Conservation (phyloP, 1,284 basidiomycete genomes). For the Cystobasidium slooffiae region DNA sequence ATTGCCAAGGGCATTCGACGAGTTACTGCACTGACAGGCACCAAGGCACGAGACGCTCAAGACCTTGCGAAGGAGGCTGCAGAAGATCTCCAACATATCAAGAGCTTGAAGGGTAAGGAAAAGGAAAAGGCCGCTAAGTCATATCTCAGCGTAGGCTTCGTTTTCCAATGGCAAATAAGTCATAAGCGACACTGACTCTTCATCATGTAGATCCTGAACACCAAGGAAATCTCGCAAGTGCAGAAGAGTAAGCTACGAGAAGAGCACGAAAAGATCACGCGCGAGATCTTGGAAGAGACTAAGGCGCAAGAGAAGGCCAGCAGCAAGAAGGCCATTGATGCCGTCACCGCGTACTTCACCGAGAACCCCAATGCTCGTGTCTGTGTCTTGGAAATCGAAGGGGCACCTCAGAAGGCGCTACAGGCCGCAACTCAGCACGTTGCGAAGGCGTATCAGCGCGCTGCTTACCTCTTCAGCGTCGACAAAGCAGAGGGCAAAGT, state of each 20-base stretch:
- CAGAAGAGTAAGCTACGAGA: slow-evolving; percentile 82
- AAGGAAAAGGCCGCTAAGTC: slow-evolving; percentile 85
- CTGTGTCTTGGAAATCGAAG: slow-evolving; percentile 40
- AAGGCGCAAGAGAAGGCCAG: slow-evolving; percentile 80
- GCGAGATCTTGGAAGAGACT: slow-evolving; percentile 80
- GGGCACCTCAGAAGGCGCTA: slow-evolving; percentile 32
- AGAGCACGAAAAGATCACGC: slow-evolving; percentile 70
- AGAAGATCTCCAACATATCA: slow-evolving; percentile 69
- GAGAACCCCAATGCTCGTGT: slow-evolving; percentile 45
- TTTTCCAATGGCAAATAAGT: background rate
- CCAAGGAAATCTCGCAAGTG: slow-evolving; percentile 84
- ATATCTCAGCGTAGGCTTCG: slow-evolving; percentile 69
- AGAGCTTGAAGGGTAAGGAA: slow-evolving; percentile 70
- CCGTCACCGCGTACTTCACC: slow-evolving; percentile 38
- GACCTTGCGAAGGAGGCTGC: slow-evolving; percentile 71
- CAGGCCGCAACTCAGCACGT: slow-evolving; percentile 39
- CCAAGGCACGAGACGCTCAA: slow-evolving; percentile 83
- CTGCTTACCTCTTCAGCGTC: slow-evolving; percentile 84
- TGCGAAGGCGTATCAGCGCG: slow-evolving; percentile 77
- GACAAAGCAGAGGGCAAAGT: slow-evolving; percentile 69
- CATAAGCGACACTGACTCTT: background rate
- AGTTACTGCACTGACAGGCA: slow-evolving; percentile 90
- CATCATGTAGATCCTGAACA: slow-evolving; percentile 74
- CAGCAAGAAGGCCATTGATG: slow-evolving; percentile 59
- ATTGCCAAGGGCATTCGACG: slow-evolving; percentile 98